Conservation (phyloP, 257 asterid genomes). For the Nicotiana attenuata region DNA sequence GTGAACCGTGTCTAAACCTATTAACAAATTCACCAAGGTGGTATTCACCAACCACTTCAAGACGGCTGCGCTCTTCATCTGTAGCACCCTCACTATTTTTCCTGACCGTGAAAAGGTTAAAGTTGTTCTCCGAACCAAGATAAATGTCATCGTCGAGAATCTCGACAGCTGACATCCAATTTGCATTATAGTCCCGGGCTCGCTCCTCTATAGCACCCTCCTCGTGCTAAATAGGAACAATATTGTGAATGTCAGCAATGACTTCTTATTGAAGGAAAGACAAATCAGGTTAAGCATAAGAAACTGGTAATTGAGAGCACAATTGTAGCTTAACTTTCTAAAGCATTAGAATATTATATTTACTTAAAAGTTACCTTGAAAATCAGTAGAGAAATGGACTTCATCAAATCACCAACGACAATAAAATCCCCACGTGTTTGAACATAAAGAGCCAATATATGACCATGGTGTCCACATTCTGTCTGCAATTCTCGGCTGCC, state of each 20-base stretch:
- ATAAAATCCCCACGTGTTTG: constrained; percentile 98
- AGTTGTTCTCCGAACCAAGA: constrained; percentile 89
- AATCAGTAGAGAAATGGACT: constrained; percentile 85
- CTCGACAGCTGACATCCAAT: constrained; percentile 99
- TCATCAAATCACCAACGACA: constrained; percentile 95
- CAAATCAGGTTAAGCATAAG: neutral
- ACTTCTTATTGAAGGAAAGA: neutral
- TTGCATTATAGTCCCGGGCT: constrained; percentile 96
- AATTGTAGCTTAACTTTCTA: neutral
- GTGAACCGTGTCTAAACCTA: constrained; percentile 87
- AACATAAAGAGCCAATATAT: constrained; percentile 92
- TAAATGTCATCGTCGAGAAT: constrained; percentile 88
- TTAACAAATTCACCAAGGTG: constrained; percentile 96
- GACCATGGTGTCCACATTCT: constrained; percentile 98
- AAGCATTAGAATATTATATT: neutral
- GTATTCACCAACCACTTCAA: constrained; percentile 96
- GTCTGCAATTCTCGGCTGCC: constrained; percentile 86
- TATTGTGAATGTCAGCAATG: neutral
- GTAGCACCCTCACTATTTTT: constrained; percentile 96
- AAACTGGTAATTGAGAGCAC: neutral
- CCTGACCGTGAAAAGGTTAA: constrained; percentile 80
- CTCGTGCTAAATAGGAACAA: constrained; percentile 54
- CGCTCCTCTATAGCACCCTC: constrained; percentile 99
- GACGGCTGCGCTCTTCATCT: constrained; percentile 94
- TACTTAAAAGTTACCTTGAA: constrained; percentile 62